A percentile compares a stretch with the other conserved stretches of the same genome.
Evolutionary conservation across 2,329 filamentous ascomycete genomes (phyloP).

Genomic region (Fusarium brachygibbosum): DNA sequence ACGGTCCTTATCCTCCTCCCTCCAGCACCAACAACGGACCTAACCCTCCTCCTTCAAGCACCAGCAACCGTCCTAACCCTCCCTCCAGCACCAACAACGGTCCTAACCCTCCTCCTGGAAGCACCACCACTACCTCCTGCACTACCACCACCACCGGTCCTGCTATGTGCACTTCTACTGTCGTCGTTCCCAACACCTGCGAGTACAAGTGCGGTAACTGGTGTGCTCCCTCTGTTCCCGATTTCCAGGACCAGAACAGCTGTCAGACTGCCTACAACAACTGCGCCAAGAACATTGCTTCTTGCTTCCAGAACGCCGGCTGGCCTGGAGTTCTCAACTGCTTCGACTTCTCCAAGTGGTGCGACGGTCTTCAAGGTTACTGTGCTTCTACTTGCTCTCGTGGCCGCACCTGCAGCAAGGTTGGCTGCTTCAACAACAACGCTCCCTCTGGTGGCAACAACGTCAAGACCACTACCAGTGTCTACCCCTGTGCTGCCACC

Average conservation of each 20-base stretch:
- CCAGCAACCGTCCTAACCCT: slow-evolving; percentile 23
- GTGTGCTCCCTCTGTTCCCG: slow-evolving; percentile 65
- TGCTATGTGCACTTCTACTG: slow-evolving; percentile 63
- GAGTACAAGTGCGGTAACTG: slow-evolving; percentile 69
- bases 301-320: slow-evolving; percentile 66
- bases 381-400: slow-evolving; percentile 56
- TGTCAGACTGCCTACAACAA: slow-evolving; percentile 61
- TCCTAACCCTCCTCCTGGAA: slow-evolving; percentile 16
- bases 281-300: slow-evolving; percentile 62
- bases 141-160: slow-evolving; percentile 56
- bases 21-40: slow-evolving; percentile 38
- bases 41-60: slow-evolving; percentile 38
- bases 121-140: slow-evolving; percentile 38
- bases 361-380: slow-evolving; percentile 60
- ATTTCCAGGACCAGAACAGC: slow-evolving; percentile 59
- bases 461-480: slow-evolving; percentile 54
- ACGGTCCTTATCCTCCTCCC: slow-evolving; percentile 9
- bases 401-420: slow-evolving; percentile 57
- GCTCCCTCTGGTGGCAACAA: slow-evolving; percentile 56
- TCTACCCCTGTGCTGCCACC: slow-evolving; percentile 52
- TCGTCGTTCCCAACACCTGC: slow-evolving; percentile 61
- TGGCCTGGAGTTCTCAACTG: slow-evolving; percentile 64
- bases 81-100: neutral
- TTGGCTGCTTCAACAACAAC: slow-evolving; percentile 58
- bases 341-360: slow-evolving; percentile 66